Percentiles rank a stretch among this genome's conserved stretches.
Conservation (phyloP, 1,139 yeast species). For the Diutina neorugosa region DNA sequence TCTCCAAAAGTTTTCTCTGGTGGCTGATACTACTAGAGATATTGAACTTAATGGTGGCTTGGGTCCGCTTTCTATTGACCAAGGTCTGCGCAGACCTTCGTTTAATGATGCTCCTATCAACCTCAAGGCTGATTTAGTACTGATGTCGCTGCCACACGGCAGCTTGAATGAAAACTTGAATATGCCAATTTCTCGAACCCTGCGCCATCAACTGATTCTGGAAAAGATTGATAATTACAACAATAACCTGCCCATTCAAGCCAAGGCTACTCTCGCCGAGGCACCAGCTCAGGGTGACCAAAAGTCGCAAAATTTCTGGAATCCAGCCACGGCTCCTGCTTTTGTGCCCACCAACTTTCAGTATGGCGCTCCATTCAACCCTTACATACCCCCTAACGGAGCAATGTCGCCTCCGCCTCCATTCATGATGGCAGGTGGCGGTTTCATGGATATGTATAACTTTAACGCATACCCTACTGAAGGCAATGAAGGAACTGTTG, state of each 20-base stretch:
- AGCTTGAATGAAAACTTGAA: conserved; percentile 42
- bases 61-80: conserved; percentile 20
- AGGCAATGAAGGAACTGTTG: background rate
- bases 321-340: conserved; percentile 49
- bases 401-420: conserved; percentile 28
- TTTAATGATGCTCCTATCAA: conserved; percentile 19
- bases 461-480: background rate
- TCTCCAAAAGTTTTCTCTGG: conserved; percentile 56
- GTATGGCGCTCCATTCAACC: conserved; percentile 10
- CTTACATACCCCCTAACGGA: conserved; percentile 10
- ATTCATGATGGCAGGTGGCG: conserved; percentile 23
- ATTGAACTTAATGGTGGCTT: conserved; percentile 37
- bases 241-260: conserved; percentile 38
- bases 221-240: conserved; percentile 54
- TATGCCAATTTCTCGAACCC: conserved; percentile 24
- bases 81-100: conserved; percentile 36
- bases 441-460: background rate
- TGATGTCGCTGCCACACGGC: conserved; percentile 27
- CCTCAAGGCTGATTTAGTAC: conserved; percentile 11
- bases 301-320: conserved; percentile 39
- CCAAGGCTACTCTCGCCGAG: conserved; percentile 21
- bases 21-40: conserved; percentile 72
- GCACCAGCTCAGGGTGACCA: conserved; percentile 7
- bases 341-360: conserved; percentile 28
- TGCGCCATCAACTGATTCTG: conserved; percentile 48